These are phyloP conservation scores for Candida boidinii DNA, from an alignment of 805 yeast species.

Conservation along the genomic window DNA sequence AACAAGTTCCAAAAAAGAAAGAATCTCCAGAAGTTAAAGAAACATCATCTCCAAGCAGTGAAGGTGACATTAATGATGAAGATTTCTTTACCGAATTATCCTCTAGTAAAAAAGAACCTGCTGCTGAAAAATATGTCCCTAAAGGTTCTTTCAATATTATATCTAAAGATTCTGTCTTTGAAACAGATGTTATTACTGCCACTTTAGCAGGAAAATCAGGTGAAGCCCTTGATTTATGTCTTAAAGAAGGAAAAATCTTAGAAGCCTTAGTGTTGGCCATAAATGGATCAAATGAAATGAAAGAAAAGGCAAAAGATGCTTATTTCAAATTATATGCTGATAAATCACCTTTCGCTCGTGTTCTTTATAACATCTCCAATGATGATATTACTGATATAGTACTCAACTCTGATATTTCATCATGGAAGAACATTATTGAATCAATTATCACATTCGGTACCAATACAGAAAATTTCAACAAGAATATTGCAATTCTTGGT, in stretches of 20 bases:
- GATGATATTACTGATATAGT: conserved; percentile 59
- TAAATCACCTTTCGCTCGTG: conserved; percentile 55
- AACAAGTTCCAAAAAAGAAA: conserved; percentile 13
- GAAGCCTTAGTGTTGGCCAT: conserved; percentile 83
- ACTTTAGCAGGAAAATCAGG: conserved; percentile 56
- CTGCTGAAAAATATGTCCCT: conserved; percentile 30
- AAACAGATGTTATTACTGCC: conserved; percentile 38
- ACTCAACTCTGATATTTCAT: conserved; percentile 60
- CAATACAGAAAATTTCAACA: conserved; percentile 40
- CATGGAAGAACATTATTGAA: conserved; percentile 80
- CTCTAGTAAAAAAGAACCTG: conserved; percentile 5
- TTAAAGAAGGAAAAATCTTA: conserved; percentile 50
- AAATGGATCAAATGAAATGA: conserved; percentile 53
- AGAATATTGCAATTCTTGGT: conserved; percentile 60
- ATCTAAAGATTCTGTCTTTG: conserved; percentile 23
- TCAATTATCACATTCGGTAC: conserved; percentile 51
- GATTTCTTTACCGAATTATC: conserved; percentile 30
- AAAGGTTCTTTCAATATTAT: conserved; percentile 42
- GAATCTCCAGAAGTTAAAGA: conserved; percentile 5
- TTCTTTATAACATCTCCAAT: conserved; percentile 57
- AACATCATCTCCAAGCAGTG: conserved; percentile 1
- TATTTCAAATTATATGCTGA: conserved; percentile 55
- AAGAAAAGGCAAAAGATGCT: conserved; percentile 60
- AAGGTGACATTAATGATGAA: conserved; percentile 25
- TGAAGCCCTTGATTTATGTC: conserved; percentile 59